phyloP scores from a whole-genome alignment of 495 filamentous ascomycete genomes.

The Glarea lozoyensis region DNA sequence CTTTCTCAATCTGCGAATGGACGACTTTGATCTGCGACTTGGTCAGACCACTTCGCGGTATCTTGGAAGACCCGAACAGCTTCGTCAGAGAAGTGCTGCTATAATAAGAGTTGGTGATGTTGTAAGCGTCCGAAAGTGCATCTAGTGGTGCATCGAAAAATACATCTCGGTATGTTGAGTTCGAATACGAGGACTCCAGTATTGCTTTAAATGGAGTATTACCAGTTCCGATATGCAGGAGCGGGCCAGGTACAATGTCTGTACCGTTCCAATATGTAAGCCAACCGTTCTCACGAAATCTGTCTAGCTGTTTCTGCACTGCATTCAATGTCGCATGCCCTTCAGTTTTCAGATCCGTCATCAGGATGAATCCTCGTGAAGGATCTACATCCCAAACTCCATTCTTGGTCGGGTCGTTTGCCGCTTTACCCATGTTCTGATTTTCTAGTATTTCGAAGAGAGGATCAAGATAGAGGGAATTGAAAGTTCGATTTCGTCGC shows the following conservation, averaged over 20 bases:
- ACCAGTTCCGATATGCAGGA: conserved; percentile 37
- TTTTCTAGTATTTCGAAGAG: conserved; percentile 41
- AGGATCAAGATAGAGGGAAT: conserved; percentile 48
- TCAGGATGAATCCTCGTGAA: conserved; percentile 28
- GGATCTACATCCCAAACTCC: conserved; percentile 36
- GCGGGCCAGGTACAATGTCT: conserved; percentile 27
- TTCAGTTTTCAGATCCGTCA: conserved; percentile 38
- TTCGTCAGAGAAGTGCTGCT: conserved; percentile 33
- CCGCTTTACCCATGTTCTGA: conserved; percentile 28
- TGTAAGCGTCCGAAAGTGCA: conserved; percentile 24
- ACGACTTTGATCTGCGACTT: conserved; percentile 10
- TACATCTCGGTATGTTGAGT: conserved; percentile 35
- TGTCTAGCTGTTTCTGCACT: conserved; percentile 31
- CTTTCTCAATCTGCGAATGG: conserved; percentile 9
- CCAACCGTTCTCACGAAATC: conserved; percentile 29
- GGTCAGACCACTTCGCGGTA: conserved; percentile 23
- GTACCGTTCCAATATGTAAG: conserved; percentile 33
- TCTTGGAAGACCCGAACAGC: conserved; percentile 5
- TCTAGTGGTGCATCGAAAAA: conserved; percentile 43
- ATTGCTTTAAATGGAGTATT: conserved; percentile 37
- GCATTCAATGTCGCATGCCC: conserved; percentile 27
- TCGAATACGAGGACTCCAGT: conserved; percentile 26
- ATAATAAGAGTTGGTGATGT: conserved; percentile 35
- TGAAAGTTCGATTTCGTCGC: conserved; percentile 40
- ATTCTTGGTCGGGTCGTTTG: conserved; percentile 5